A percentile compares a stretch with the other conserved stretches of the same genome.
phyloP scores from a whole-genome alignment of 2,329 filamentous ascomycete genomes.

The Eurotiales sp. region DNA sequence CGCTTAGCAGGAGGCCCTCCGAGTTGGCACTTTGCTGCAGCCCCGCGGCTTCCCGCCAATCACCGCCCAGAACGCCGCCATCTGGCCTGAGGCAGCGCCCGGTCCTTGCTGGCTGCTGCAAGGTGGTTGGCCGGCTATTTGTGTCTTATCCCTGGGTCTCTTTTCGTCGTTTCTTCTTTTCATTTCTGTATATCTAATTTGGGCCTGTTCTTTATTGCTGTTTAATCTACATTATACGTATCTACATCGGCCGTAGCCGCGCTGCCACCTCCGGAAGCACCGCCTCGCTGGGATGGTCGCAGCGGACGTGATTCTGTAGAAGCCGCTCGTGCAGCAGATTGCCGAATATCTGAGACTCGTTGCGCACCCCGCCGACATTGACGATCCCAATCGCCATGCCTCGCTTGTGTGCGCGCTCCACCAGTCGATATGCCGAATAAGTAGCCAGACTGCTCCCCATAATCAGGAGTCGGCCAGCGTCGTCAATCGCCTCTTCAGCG shows the following conservation, averaged over 20 bases:
- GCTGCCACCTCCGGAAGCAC: slow-evolving; percentile 40
- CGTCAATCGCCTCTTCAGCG: slow-evolving; percentile 77
- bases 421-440: slow-evolving; percentile 89
- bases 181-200: background rate
- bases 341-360: slow-evolving; percentile 41
- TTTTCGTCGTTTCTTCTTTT: slow-evolving; percentile 1
- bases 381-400: slow-evolving; percentile 83
- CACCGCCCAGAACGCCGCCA: slow-evolving; percentile 1
- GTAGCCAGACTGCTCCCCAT: slow-evolving; percentile 89
- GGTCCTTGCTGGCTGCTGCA: background rate
- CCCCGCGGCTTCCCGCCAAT: slow-evolving; percentile 16
- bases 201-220: background rate
- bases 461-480: slow-evolving; percentile 69
- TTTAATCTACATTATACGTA: too few relatives aligned
- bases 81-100: background rate
- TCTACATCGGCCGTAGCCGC: slow-evolving; percentile 18
- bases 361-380: slow-evolving; percentile 61
- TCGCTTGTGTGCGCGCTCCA: slow-evolving; percentile 74
- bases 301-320: slow-evolving; percentile 34
- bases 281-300: slow-evolving; percentile 39
- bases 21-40: too few relatives aligned
- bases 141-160: too few relatives aligned
- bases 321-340: slow-evolving; percentile 24
- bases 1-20: too few relatives aligned
- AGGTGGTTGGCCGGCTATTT: background rate